Conservation (phyloP, 768 basidiomycete species). For the Austroboletus eburneus region DNA sequence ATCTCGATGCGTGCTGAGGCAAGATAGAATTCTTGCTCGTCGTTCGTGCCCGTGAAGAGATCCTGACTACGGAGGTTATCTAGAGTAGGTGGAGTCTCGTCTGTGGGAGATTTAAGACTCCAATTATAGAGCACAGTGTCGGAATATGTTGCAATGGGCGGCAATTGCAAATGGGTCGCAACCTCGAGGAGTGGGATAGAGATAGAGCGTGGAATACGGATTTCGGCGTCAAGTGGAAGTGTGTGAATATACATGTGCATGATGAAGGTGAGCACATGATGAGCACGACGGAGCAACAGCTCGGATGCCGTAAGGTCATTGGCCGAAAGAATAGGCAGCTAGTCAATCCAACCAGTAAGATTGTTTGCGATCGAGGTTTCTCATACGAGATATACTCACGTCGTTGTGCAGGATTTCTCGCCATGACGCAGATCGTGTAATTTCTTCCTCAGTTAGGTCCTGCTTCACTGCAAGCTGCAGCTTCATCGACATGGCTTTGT, state of each 20-base stretch:
- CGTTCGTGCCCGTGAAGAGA: slow-evolving; percentile 71
- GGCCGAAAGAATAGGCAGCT: slow-evolving; percentile 56
- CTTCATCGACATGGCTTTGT: slow-evolving; percentile 41
- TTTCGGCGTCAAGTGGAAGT: slow-evolving; percentile 43
- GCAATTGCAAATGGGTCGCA: slow-evolving; percentile 67
- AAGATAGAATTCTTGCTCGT: slow-evolving; percentile 88
- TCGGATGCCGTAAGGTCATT: slow-evolving; percentile 46
- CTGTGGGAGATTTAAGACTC: slow-evolving; percentile 34
- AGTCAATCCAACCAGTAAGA: not conserved
- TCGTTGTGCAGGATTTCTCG: slow-evolving; percentile 41
- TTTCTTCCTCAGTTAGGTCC: slow-evolving; percentile 35
- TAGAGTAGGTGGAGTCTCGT: slow-evolving; percentile 34
- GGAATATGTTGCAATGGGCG: slow-evolving; percentile 86
- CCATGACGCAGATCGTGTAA: slow-evolving; percentile 48
- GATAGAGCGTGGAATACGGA: slow-evolving; percentile 65
- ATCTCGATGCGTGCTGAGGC: slow-evolving; percentile 84
- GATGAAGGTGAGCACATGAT: slow-evolving; percentile 68
- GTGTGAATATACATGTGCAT: slow-evolving; percentile 78
- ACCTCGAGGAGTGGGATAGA: slow-evolving; percentile 74
- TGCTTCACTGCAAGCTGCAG: slow-evolving; percentile 56
- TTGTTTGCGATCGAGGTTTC: not conserved
- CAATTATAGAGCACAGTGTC: slow-evolving; percentile 93
- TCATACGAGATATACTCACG: slow-evolving; percentile 41
- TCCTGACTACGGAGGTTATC: slow-evolving; percentile 63
- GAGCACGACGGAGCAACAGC: slow-evolving; percentile 61